Evolutionary conservation across 1,284 basidiomycete genomes (phyloP).

Genomic region (Takashimella koratensis): DNA sequence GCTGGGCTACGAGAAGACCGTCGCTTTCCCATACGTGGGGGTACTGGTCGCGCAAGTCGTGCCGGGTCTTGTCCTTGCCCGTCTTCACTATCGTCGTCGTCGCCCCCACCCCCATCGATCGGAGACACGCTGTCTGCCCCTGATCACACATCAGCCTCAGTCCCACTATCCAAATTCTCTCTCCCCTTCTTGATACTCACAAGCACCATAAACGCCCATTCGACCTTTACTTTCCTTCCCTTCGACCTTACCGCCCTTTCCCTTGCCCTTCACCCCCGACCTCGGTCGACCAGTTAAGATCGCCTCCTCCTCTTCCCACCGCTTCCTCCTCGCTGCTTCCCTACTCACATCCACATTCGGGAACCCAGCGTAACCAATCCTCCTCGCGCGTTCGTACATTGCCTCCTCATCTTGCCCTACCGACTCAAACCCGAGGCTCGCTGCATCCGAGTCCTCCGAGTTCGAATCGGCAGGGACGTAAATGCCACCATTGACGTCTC

Average conservation of each 20-base stretch:
- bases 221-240: constrained; percentile 13
- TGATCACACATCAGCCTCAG: constrained; percentile 11
- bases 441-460: constrained; percentile 46
- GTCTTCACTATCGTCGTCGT: constrained; percentile 7
- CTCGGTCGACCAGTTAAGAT: constrained; percentile 50
- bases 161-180: background rate
- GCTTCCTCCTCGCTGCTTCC: constrained; percentile 36
- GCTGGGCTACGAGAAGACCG: background rate
- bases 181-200: constrained; percentile 34
- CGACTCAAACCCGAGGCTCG: constrained; percentile 40
- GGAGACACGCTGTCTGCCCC: constrained; percentile 29
- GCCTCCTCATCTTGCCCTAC: constrained; percentile 53
- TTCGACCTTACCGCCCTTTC: constrained; percentile 21
- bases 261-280: constrained; percentile 20
- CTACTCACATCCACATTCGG: constrained; percentile 79
- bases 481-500: constrained; percentile 10
- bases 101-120: constrained; percentile 7
- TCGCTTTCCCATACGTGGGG: background rate
- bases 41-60: background rate
- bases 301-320: constrained; percentile 46
- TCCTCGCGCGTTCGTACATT: constrained; percentile 64
- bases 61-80: background rate
- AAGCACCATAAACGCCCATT: constrained; percentile 44
- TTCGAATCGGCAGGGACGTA: constrained; percentile 20
- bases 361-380: constrained; percentile 87